Conservation (phyloP, 1,284 basidiomycete species). For the Cutaneotrichosporon sp. region DNA sequence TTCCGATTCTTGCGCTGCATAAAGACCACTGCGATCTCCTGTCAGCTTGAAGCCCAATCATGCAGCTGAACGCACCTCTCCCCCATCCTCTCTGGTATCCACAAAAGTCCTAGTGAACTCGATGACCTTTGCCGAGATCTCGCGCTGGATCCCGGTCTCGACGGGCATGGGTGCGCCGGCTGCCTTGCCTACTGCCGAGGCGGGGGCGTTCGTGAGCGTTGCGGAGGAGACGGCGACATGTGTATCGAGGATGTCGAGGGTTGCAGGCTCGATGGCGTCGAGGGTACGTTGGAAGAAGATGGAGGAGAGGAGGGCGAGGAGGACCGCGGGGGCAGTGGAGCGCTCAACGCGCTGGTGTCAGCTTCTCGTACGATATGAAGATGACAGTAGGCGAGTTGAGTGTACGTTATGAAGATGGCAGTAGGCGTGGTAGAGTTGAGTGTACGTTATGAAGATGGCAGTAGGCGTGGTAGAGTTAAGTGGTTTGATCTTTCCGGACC, state of each 20-base stretch:
- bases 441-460: not conserved
- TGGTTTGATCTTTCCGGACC: too few relatives aligned
- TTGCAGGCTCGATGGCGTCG: constrained; percentile 43
- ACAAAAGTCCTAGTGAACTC: constrained; percentile 35
- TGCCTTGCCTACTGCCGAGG: not conserved
- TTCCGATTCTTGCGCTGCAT: constrained; percentile 46
- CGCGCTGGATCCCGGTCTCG: constrained; percentile 28
- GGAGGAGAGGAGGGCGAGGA: constrained; percentile 38
- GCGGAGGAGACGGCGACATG: constrained; percentile 36
- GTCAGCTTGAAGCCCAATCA: constrained; percentile 6
- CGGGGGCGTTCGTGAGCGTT: not conserved
- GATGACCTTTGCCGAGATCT: constrained; percentile 36
- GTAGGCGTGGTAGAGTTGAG: not conserved
- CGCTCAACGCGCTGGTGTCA: constrained; percentile 30
- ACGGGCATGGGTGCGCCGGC: not conserved
- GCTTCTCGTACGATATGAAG: not conserved
- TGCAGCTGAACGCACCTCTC: constrained; percentile 30
- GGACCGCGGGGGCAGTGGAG: constrained; percentile 31
- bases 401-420: not conserved
- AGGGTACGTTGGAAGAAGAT: constrained; percentile 48
- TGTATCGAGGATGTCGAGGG: constrained; percentile 40
- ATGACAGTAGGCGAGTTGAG: not conserved
- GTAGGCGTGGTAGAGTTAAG: too few relatives aligned
- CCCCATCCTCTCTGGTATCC: constrained; percentile 25
- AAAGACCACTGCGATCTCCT: constrained; percentile 47